These are phyloP conservation scores for Echinochloa phyllopogon DNA, from an alignment of 176 grass and related monocot species.

Conservation along the genomic window DNA sequence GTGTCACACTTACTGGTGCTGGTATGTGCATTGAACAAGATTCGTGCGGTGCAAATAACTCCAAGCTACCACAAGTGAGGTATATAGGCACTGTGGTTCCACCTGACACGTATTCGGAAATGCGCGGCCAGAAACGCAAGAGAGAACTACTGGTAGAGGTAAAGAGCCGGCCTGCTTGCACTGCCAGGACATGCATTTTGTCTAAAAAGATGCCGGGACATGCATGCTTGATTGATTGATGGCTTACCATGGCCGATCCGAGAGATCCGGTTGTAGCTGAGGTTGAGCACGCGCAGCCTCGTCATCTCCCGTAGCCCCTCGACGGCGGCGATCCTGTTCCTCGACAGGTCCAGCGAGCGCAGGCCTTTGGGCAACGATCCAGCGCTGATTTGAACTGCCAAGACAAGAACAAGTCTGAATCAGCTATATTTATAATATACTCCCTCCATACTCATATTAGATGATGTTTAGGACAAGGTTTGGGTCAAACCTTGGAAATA, in stretches of 20 bases:
- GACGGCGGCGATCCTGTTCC: constrained; percentile 80
- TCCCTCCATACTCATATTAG: no score
- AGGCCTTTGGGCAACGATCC: constrained; percentile 81
- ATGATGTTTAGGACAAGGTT: no score
- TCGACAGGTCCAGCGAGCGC: constrained; percentile 80
- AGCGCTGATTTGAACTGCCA: constrained; percentile 60
- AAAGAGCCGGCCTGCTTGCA: background rate
- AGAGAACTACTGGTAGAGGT: background rate
- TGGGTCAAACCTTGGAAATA: no score
- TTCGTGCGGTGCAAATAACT: no score
- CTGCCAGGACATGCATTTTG: background rate
- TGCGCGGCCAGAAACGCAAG: background rate
- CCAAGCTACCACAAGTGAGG: no score
- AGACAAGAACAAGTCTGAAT: background rate
- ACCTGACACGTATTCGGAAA: background rate
- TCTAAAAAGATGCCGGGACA: background rate
- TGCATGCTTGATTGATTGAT: no score
- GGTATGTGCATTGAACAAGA: constrained; percentile 21
- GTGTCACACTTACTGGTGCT: constrained; percentile 3
- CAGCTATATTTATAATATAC: no score
- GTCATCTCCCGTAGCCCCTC: constrained; percentile 89
- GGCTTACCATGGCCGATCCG: constrained; percentile 81
- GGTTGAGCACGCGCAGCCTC: constrained; percentile 79
- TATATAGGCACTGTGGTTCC: constrained; percentile 18
- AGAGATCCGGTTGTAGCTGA: constrained; percentile 91